phyloP scores from a whole-genome alignment of 768 basidiomycete species.

The Cyathus striatus region DNA sequence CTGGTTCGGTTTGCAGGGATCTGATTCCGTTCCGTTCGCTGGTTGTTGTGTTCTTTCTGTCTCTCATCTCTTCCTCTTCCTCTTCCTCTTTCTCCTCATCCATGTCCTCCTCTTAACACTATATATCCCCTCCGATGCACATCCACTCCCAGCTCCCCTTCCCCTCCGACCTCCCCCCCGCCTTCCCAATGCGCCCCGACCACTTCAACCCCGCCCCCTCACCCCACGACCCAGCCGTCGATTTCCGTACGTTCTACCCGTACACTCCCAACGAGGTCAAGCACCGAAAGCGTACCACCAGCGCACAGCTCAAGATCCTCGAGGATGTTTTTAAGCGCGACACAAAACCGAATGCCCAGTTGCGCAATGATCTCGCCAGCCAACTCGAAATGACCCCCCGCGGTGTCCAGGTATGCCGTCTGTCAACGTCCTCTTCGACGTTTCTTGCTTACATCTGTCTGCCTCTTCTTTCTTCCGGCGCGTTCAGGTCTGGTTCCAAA shows the following conservation, averaged over 20 bases:
- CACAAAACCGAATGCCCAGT: slow-evolving; percentile 83
- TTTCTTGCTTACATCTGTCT: slow-evolving; percentile 4
- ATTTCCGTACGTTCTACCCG: slow-evolving; percentile 83
- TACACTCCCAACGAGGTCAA: slow-evolving; percentile 92
- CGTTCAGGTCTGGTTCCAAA: slow-evolving; percentile 84
- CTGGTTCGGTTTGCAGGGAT: background rate
- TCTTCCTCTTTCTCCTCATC: slow-evolving; percentile 3
- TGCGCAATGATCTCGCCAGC: slow-evolving; percentile 74
- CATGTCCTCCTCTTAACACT: background rate
- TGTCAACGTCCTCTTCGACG: background rate
- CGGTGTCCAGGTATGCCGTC: slow-evolving; percentile 80
- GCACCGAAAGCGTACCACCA: slow-evolving; percentile 87
- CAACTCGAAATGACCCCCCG: slow-evolving; percentile 90
- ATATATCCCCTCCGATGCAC: background rate
- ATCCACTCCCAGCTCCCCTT: background rate
- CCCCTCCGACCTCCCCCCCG: background rate
- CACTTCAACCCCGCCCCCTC: slow-evolving; percentile 22
- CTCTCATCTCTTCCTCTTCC: background rate
- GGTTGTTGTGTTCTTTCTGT: background rate
- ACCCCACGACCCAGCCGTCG: slow-evolving; percentile 58
- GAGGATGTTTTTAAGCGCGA: slow-evolving; percentile 84
- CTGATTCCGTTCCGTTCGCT: slow-evolving; percentile 3
- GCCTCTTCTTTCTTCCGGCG: slow-evolving; percentile 10
- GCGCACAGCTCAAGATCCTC: slow-evolving; percentile 82
- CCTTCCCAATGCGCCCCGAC: background rate